These are phyloP conservation scores for Chlorella sp. DNA, from an alignment of 139 green algal species.

Conservation along the genomic window DNA sequence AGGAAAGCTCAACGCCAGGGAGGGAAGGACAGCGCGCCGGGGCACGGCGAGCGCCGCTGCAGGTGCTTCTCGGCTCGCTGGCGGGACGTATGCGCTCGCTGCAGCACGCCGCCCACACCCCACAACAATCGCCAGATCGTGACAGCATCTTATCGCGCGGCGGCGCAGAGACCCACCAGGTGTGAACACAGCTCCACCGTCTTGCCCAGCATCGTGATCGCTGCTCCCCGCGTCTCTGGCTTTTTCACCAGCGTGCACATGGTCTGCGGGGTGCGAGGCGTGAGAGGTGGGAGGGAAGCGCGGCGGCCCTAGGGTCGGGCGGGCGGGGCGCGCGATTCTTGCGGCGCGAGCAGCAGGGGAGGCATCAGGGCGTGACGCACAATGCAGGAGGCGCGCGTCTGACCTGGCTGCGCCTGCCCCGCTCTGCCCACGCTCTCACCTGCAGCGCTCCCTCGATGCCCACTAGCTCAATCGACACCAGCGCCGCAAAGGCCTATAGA, in stretches of 20 bases:
- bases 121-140: neutral
- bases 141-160: neutral
- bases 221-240: constrained; percentile 57
- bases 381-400: neutral
- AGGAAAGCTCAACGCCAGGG: neutral
- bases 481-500: constrained; percentile 23
- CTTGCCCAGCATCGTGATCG: constrained; percentile 77
- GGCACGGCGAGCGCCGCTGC: too few species aligned
- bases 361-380: neutral
- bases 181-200: constrained; percentile 64
- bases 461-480: constrained; percentile 31
- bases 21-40: too few species aligned
- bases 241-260: constrained; percentile 61
- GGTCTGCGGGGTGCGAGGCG: constrained; percentile 52
- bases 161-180: constrained; percentile 23
- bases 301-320: neutral
- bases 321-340: neutral
- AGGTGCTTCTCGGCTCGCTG: too few species aligned
- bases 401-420: neutral
- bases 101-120: neutral
- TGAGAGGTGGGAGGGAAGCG: too few species aligned
- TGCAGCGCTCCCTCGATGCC: neutral
- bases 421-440: neutral
- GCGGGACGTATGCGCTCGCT: too few species aligned
- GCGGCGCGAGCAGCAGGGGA: neutral